Base-by-base conservation (phyloP, 2,329 filamentous ascomycete genomes). In the Orbilia javanica region DNA sequence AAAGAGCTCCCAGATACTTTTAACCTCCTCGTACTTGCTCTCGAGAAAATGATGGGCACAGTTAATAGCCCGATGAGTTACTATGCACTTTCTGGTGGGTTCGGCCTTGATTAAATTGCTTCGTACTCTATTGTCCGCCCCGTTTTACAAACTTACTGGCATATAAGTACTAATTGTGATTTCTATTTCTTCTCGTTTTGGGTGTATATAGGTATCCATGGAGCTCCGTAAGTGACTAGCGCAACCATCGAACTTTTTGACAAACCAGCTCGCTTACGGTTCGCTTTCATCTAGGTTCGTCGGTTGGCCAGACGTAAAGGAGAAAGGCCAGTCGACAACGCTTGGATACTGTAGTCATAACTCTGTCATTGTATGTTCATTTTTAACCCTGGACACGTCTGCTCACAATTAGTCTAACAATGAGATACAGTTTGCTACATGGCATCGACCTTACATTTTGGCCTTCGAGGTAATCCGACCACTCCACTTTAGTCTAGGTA, bases 361-460 rank as follows among this genome's bases (percentile, higher is more conserved):
- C 29, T 67, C 44, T 11, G 50, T 72, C 25, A 46, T 67, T 13
- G 73, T 77, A 67, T 4, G 73, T 62, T 44, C n/a, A 25, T 15
- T 13, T 15, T 39, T 39, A 36, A n/a, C n/a, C 34, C 34, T 48
- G 44, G 4, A 22, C n/a, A 36, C 52, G 13, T 31, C 8, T 15
- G 1, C 39, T 1, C 1, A 22, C 29, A 18, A 4, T 46, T 10
- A 15, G 22, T 22, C 69, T 73, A 50, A 66, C 18, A 2, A 42
- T 18, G n/a, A n/a, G 13, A 75, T 82, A 29, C 20, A 77, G 73
- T 83, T 83, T 62, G 73, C 80, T 6, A 81, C 80, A 50, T 83
- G 82, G 82, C 82, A 83, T 64, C 76, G 82, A 36, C 81, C 82
- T 8, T 83, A 83, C 44, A 66, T 82, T 48, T 39, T 77, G n/a